Evolutionary conservation across 2,329 filamentous ascomycete genomes (phyloP).

Genomic region (Fusarium sp.): DNA sequence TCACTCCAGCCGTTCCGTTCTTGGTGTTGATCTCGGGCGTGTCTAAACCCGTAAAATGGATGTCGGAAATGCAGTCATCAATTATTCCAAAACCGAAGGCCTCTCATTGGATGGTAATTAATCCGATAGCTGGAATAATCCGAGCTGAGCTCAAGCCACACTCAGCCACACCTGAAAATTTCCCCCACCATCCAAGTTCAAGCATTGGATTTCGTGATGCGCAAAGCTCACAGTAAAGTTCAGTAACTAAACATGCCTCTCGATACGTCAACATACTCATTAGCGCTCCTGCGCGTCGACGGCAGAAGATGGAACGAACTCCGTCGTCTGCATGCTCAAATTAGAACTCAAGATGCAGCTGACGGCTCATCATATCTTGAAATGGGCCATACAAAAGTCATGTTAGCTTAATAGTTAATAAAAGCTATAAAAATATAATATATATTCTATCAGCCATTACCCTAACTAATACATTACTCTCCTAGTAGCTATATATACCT

Average conservation of each 20-base stretch:
- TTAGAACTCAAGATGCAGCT: slow-evolving; percentile 90
- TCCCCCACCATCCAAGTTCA: slow-evolving; percentile 42
- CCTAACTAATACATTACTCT: too few relatives aligned
- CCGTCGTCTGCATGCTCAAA: slow-evolving; percentile 86
- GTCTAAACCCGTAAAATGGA: slow-evolving; percentile 22
- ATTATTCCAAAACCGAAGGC: slow-evolving; percentile 43
- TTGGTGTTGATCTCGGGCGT: slow-evolving; percentile 30
- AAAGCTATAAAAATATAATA: too few relatives aligned
- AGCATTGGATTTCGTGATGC: slow-evolving; percentile 19
- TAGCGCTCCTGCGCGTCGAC: slow-evolving; percentile 85
- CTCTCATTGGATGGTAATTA: slow-evolving; percentile 17
- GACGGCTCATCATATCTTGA: slow-evolving; percentile 95
- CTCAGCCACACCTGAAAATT: slow-evolving; percentile 44
- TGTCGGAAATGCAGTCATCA: slow-evolving; percentile 22
- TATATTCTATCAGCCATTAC: too few relatives aligned
- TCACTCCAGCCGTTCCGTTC: not conserved
- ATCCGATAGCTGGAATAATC: slow-evolving; percentile 34
- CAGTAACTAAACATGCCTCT: slow-evolving; percentile 77
- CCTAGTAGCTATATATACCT: too few relatives aligned
- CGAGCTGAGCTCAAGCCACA: slow-evolving; percentile 37
- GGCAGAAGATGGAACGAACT: slow-evolving; percentile 97
- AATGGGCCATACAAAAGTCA: slow-evolving; percentile 97
- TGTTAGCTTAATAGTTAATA: slow-evolving; percentile 63
- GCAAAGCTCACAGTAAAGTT: slow-evolving; percentile 5
- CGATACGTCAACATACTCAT: slow-evolving; percentile 90